Evolutionary conservation across 768 basidiomycete genomes (phyloP), one percentile per base, ranked within the genome.

Genomic region (Thelephora aurantiotincta): DNA sequence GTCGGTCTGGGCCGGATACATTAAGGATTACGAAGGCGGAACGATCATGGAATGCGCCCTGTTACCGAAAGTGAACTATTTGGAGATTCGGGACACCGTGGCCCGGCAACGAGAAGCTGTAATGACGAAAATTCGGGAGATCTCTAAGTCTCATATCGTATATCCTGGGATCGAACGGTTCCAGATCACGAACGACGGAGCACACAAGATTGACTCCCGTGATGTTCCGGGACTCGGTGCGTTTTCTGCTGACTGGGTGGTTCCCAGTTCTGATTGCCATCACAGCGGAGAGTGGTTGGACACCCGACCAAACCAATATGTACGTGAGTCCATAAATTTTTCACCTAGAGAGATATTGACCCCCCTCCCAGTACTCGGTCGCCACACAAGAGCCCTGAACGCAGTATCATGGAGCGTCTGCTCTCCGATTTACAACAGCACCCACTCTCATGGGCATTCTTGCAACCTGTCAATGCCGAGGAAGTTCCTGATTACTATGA

Each of bases 11-110:
- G 93, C 94, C 0, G 96, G 93, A 11, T 98, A 99, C 63, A 98
- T 99, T 78, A 99, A 98, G 63, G 96, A 99, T 62, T 99, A 99
- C 64, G 96, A 99, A 63, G 94, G 94, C 35, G 93, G 90, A 14
- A 99, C 94, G 41, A 91, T 98, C 67, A 97, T 99, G 93, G 89
- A 93, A 63, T 99, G 96, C 59, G 83, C 83, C 5, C 83, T 99
- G 87, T 64, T 99, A n/a, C 79, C 75, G 45, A 89, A 87, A 60
- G 79, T 98, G 52, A 79, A 91, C 59, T 99, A 98, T 58, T 71
- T 93, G 50, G 72, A 84, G 54, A 90, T 88, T 51, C 71, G 75
- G 26, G 77, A 77, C 47, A 78, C 85, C 52, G 68, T 97, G 48
- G 68, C 76, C 3, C 69, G 68, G 50, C 96, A 99, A 65, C 83